Percentiles rank a stretch among this genome's conserved stretches.
phyloP scores from a whole-genome alignment of 129 eudicot species.

The Artemisia annua region DNA sequence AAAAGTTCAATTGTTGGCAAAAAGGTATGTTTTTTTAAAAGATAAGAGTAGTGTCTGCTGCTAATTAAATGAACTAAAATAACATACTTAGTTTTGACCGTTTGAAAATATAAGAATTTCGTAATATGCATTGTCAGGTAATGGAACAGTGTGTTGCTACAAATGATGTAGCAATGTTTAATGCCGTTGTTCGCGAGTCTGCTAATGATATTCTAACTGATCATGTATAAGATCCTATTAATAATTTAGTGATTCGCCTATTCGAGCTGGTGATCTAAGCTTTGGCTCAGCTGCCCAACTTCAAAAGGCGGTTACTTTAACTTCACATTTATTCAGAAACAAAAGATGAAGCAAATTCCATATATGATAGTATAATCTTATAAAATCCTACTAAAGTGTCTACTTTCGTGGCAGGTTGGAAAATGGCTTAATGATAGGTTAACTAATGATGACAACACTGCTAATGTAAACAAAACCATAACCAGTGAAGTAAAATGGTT shows the following conservation, averaged over 20 bases:
- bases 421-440: no score
- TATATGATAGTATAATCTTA: no score
- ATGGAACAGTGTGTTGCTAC: slow-evolving; percentile 39
- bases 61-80: slow-evolving; percentile 7
- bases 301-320: slow-evolving; percentile 59
- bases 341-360: no score
- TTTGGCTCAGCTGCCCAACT: slow-evolving; percentile 95
- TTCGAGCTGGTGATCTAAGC: slow-evolving; percentile 87
- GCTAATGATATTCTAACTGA: slow-evolving; percentile 62
- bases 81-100: not conserved
- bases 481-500: no score
- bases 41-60: not conserved
- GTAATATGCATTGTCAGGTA: no score
- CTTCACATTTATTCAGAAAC: not conserved
- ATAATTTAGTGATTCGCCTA: slow-evolving; percentile 69
- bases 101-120: not conserved
- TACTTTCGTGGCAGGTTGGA: no score
- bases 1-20: slow-evolving; percentile 40
- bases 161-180: slow-evolving; percentile 92
- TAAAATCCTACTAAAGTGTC: no score
- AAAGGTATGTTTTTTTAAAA: slow-evolving; percentile 38
- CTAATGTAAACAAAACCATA: no score
- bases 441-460: no score
- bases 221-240: slow-evolving; percentile 70
- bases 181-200: slow-evolving; percentile 69